A percentile compares a stretch with the other conserved stretches of the same genome.
phyloP scores from a whole-genome alignment of 2,329 filamentous ascomycete genomes.

The Xylaria sp. region DNA sequence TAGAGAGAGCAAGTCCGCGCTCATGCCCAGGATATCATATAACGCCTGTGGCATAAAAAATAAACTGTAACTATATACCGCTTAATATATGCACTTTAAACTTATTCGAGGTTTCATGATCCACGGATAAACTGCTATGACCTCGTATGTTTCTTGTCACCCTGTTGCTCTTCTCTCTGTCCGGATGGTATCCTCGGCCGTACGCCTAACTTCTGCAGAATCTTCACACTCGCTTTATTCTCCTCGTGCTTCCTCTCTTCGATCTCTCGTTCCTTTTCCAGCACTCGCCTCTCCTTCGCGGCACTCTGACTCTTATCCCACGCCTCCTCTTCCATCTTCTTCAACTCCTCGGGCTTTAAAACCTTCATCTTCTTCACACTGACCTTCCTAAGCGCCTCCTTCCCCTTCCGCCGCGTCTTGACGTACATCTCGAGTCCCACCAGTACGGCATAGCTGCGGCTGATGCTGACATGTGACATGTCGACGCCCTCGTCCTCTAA shows the following conservation, averaged over 20 bases:
- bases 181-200: slow-evolving; percentile 15
- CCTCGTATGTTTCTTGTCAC: not conserved
- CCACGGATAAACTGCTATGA: not conserved
- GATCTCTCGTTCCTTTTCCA: slow-evolving; percentile 25
- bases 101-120: too few species aligned
- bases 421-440: slow-evolving; percentile 85
- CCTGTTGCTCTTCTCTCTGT: slow-evolving; percentile 1
- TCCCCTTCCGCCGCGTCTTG: slow-evolving; percentile 73
- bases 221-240: slow-evolving; percentile 25
- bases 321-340: slow-evolving; percentile 65
- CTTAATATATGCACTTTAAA: not conserved
- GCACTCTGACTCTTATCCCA: slow-evolving; percentile 35
- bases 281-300: slow-evolving; percentile 25
- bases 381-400: slow-evolving; percentile 62
- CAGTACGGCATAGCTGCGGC: slow-evolving; percentile 82
- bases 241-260: slow-evolving; percentile 30
- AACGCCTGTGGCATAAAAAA: slow-evolving; percentile 8
- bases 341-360: slow-evolving; percentile 68
- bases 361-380: slow-evolving; percentile 67
- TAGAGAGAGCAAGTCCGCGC: not conserved
- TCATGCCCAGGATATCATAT: slow-evolving; percentile 23
- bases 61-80: not conserved
- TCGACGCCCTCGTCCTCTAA: slow-evolving; percentile 80
- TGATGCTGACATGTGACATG: slow-evolving; percentile 80
- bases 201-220: slow-evolving; percentile 33